phyloP scores from a whole-genome alignment of 2,329 filamentous ascomycete species.

The Diplodia intermedia region DNA sequence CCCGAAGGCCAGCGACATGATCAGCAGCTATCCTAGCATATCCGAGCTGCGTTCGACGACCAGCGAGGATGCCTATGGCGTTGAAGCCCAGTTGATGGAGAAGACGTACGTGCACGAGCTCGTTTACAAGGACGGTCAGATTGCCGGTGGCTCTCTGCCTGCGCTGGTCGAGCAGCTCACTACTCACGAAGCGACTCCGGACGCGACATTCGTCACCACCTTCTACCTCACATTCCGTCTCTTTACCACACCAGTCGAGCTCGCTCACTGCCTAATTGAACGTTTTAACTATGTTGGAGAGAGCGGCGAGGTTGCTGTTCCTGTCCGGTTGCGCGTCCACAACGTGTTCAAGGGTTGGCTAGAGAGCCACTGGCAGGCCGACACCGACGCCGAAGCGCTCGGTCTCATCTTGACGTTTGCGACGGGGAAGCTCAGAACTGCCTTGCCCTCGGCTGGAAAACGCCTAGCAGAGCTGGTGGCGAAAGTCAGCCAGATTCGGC shows the following conservation, averaged over 20 bases:
- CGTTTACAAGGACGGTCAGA: constrained; percentile 88
- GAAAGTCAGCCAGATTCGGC: constrained; percentile 76
- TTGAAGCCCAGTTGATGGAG: constrained; percentile 84
- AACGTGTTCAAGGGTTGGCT: constrained; percentile 98
- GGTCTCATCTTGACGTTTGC: constrained; percentile 81
- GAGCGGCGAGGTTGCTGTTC: constrained; percentile 73
- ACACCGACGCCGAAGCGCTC: constrained; percentile 78
- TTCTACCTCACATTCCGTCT: constrained; percentile 97
- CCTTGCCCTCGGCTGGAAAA: constrained; percentile 78
- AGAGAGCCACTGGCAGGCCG: constrained; percentile 90
- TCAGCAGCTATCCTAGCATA: constrained; percentile 69
- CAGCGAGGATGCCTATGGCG: constrained; percentile 79
- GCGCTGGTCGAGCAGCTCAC: constrained; percentile 95
- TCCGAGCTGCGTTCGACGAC: constrained; percentile 67
- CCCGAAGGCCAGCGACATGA: constrained; percentile 64
- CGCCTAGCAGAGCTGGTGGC: constrained; percentile 80
- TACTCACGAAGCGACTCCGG: constrained; percentile 89
- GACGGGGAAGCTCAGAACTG: constrained; percentile 69
- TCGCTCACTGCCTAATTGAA: constrained; percentile 84
- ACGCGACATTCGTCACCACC: constrained; percentile 88
- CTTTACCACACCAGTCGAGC: constrained; percentile 80
- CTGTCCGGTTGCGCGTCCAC: constrained; percentile 89
- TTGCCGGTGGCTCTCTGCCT: constrained; percentile 89
- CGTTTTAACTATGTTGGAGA: constrained; percentile 92
- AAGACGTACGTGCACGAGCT: constrained; percentile 92